Base-by-base conservation (phyloP, 306 rosid species). In the Psophocarpus tetragonolobus region DNA sequence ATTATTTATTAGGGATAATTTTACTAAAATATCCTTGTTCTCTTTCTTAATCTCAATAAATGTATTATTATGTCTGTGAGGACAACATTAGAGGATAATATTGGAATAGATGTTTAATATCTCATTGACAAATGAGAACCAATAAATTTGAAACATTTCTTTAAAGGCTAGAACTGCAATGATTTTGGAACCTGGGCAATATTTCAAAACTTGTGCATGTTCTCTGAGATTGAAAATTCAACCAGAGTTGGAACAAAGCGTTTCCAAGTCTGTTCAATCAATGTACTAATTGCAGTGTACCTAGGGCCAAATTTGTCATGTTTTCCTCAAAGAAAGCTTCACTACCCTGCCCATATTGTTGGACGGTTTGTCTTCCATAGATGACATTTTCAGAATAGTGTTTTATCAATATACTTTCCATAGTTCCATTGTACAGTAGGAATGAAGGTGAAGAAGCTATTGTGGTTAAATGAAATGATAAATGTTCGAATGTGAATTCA, bases 241-340 rank as follows among this genome's bases (percentile, higher is more conserved):
- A 41, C 41, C 30, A 61, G 62, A 44, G 47, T 62, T 44, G 71
- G 68, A 39, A 39, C 39, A 41, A 21, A 21, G 9, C 50, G 17
- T 47, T 15, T 61, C 69, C 27, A 24, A 26, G 4, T 66, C 35
- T 36, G 7, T 23, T 76, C 4, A 53, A 67, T 24, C 35, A 53
- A 11, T 38, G 48, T 5, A 32, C 27, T 51, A 41, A 57, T 21
- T 0, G 27, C 33, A 64, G 47, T 23, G 63, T 45, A 13, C 26
- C 73, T 13, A 15, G 15, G 38, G 42, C n/a, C 30, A 33, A 23
- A 48, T 71, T 71, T 63, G 17, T 33, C n/a, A 2, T 65, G 8
- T 75, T 23, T 75, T 75, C 21, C 18, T 44, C 20, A 13, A 26
- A 51, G 32, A 45, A 68, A 27, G 35, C 67, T 77, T 50, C 57